Percentiles rank a stretch among this genome's conserved stretches.
Conservation (phyloP, 2,329 filamentous ascomycete genomes). For the Phoma sp. region DNA sequence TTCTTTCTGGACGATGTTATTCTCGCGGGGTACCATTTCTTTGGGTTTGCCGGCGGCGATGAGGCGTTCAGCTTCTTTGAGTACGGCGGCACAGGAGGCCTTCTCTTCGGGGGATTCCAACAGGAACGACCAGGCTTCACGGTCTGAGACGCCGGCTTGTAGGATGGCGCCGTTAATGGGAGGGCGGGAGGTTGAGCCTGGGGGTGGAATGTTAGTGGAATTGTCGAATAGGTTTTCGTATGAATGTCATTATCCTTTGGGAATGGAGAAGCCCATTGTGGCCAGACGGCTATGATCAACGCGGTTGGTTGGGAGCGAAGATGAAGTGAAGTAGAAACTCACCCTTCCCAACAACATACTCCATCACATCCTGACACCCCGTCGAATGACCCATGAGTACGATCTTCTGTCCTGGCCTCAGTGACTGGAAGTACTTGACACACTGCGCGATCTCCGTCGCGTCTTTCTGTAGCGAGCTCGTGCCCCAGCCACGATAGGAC, state of each 20-base stretch:
- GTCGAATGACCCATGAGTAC: constrained; percentile 74
- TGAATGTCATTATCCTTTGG: too few relatives aligned
- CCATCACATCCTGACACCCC: constrained; percentile 70
- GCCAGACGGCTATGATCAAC: too few relatives aligned
- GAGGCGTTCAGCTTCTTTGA: constrained; percentile 61
- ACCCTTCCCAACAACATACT: constrained; percentile 59
- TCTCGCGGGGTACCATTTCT: constrained; percentile 59
- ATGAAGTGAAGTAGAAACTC: background rate
- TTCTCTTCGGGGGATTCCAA: constrained; percentile 32
- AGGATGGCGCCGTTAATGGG: constrained; percentile 76
- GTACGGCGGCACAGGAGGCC: constrained; percentile 16
- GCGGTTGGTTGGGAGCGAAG: too few relatives aligned
- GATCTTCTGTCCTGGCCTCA: constrained; percentile 57
- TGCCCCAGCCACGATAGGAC: constrained; percentile 62
- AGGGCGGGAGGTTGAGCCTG: constrained; percentile 51
- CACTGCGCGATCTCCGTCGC: constrained; percentile 60
- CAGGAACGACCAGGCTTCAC: constrained; percentile 62
- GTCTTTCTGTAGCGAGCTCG: constrained; percentile 59
- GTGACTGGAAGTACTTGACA: constrained; percentile 56
- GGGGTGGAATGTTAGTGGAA: background rate
- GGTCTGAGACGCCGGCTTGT: constrained; percentile 80
- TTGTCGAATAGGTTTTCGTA: background rate
- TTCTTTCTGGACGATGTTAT: constrained; percentile 32
- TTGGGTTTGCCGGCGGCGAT: constrained; percentile 61
- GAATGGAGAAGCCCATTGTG: too few relatives aligned